Evolutionary conservation across 306 rosid genomes (phyloP).

Genomic region (Lablab purpureus): DNA sequence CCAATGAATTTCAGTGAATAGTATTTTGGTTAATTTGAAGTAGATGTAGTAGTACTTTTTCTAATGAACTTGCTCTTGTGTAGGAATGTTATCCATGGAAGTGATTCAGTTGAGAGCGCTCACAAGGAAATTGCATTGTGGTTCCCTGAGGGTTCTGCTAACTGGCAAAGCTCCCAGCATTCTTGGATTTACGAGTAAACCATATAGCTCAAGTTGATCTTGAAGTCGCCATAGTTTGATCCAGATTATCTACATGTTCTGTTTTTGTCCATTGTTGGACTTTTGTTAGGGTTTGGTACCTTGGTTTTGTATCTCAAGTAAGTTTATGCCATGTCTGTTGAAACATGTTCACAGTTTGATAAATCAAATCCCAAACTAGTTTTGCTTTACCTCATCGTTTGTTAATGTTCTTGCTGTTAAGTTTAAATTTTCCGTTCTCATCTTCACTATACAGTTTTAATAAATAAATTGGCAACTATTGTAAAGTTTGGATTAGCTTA

Average conservation of each 20-base stretch:
- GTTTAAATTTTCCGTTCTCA: not conserved
- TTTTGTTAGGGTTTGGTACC: conserved; percentile 14
- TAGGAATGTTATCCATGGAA: conserved; percentile 97
- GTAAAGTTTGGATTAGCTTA: no score
- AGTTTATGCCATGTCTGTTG: conserved; percentile 4
- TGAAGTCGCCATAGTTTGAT: not conserved
- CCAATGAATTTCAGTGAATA: no score
- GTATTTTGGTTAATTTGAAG: not conserved
- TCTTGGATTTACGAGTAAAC: conserved; percentile 83
- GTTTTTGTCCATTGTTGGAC: conserved; percentile 18
- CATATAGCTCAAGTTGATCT: not conserved
- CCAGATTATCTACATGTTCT: conserved; percentile 16
- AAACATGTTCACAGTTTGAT: conserved; percentile 10
- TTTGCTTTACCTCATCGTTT: not conserved
- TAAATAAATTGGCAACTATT: no score
- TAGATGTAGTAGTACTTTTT: no score
- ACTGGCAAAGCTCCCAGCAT: conserved; percentile 82
- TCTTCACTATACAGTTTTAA: no score
- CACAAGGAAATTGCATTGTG: conserved; percentile 87
- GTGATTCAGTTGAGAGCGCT: conserved; percentile 87
- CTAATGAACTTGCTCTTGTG: not conserved
- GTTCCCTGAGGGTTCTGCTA: conserved; percentile 85
- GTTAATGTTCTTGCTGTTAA: not conserved
- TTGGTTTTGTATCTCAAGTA: conserved; percentile 23
- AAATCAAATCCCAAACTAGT: conserved; percentile 27